Base-by-base conservation (phyloP, 805 yeast genomes). In the Zygotorulaspora chibaensis region DNA sequence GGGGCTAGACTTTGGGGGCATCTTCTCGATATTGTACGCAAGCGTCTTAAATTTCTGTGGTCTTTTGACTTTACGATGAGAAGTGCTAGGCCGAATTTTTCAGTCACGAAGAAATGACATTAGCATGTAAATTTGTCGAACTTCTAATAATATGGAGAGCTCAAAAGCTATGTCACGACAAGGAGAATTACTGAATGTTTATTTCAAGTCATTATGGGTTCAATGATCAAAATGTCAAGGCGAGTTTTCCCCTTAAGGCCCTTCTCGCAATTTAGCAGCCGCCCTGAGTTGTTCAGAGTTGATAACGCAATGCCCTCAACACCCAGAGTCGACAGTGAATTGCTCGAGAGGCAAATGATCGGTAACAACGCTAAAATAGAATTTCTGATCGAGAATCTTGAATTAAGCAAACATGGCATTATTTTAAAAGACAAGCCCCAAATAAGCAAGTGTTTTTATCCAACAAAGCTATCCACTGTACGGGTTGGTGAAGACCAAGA, bases 1-100 rank as follows among this genome's bases (percentile, higher is more conserved):
- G 7, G 58, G 42, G 31, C 58, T 44, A 6, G 62, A 40, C 45
- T 63, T 64, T 12, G 67, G 62, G 17, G 64, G 57, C 67, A 61
- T 63, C 27, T 8, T 28, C n/a, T 35, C 15, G 40, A 30, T 20
- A 18, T 18, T 40, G 13, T 15, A 25, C 27, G 8, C 41, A 13
- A n/a, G 30, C 33, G 26, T 9, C n/a, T n/a, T 28, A 12, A 15
- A 12, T 38, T 38, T 9, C 13, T 38, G 41, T 9, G 13, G 7
- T 9, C 10, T 38, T 17, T 11, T 9, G 8, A 12, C 15, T 23
- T 17, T 28, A 47, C 44, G 53, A 47, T 50, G 53, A 50, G 51
- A 39, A n/a, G n/a, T n/a, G n/a, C n/a, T 31, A 31, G 12, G 40
- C 31, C 17, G 13, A 16, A 20, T 42, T 45, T 45, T 45, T 45